Percentiles rank a stretch among this genome's conserved stretches.
These are phyloP conservation scores for Xylaria cubensis DNA, from an alignment of 495 filamentous ascomycete species.

Conservation along the genomic window DNA sequence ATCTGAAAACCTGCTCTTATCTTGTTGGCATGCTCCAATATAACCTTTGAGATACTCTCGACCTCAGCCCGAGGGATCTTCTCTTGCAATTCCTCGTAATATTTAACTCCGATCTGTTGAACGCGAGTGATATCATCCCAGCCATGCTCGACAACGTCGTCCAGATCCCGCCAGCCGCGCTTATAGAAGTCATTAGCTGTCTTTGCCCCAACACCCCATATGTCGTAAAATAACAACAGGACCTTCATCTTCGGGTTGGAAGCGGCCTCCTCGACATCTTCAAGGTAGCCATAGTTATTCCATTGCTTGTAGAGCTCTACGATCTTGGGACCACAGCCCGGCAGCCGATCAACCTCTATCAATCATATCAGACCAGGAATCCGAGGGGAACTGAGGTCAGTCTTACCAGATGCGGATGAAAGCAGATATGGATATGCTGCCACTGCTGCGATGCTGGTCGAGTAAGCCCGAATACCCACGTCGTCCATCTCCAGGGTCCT, in stretches of 20 bases:
- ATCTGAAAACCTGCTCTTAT: slow-evolving; percentile 65
- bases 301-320: slow-evolving; percentile 81
- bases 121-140: slow-evolving; percentile 77
- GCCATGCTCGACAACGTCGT: slow-evolving; percentile 84
- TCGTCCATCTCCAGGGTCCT: slow-evolving; percentile 74
- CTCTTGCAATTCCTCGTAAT: slow-evolving; percentile 81
- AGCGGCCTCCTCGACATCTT: slow-evolving; percentile 69
- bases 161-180: slow-evolving; percentile 71
- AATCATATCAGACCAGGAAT: slow-evolving; percentile 43
- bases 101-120: slow-evolving; percentile 96
- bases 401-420: slow-evolving; percentile 45
- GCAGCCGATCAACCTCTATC: slow-evolving; percentile 71
- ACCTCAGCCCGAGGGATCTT: slow-evolving; percentile 78
- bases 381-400: not conserved
- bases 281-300: slow-evolving; percentile 61
- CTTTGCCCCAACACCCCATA: slow-evolving; percentile 88
- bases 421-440: slow-evolving; percentile 74
- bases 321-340: slow-evolving; percentile 83
- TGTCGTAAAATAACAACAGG: slow-evolving; percentile 74
- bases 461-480: slow-evolving; percentile 87
- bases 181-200: slow-evolving; percentile 87
- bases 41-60: slow-evolving; percentile 66
- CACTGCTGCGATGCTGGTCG: slow-evolving; percentile 80
- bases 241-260: slow-evolving; percentile 66
- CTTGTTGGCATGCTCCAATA: slow-evolving; percentile 68